Base-by-base conservation (phyloP, 2,329 filamentous ascomycete genomes). In the Thelonectria discophora region DNA sequence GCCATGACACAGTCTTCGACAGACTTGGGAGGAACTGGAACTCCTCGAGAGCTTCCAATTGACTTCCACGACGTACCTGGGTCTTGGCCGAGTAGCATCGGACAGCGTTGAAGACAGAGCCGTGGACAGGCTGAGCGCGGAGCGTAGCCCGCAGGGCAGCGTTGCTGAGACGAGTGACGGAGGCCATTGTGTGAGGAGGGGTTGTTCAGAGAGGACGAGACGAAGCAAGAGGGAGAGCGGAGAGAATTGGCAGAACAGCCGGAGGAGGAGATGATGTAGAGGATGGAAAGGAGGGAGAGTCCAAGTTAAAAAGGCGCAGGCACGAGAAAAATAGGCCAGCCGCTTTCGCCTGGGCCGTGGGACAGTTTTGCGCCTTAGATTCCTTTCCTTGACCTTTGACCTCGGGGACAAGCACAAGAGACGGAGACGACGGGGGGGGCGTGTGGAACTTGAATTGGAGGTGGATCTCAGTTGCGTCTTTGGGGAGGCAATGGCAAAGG, bases 61-160 rank as follows among this genome's bases (percentile, higher is more conserved):
- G 21, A 27, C 9, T 12, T 15, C 20, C 45, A 60, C 50, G 64
- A 62, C 83, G 75, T 84, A 96, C 93, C 86, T 94, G 89, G 73
- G 90, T 87, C 88, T 97, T 97, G 71, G 93, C 90, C 66, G 94
- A 97, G 84, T 97, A 97, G 87, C 87, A 93, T 81, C 95, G 90
- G 77, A 91, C 82, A 77, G 91, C 90, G 82, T 90, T 93, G 85
- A 93, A 94, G 77, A 89, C 89, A 71, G 88, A 88, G 77, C 88
- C 85, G 78, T 86, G 85, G 75, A 92, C 85, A 76, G 88, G 84
- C 69, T 89, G 85, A 72, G 87, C 82, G 76, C 86, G 82, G 76
- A 92, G 81, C 63, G 90, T 89, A 76, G 92, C 86, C 82, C 94
- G 90, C 78, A 98, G 85, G 80, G 92, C 88, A 79, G 91, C 87